Conservation (phyloP, 805 yeast species). For the Pichia pseudocactophila region DNA sequence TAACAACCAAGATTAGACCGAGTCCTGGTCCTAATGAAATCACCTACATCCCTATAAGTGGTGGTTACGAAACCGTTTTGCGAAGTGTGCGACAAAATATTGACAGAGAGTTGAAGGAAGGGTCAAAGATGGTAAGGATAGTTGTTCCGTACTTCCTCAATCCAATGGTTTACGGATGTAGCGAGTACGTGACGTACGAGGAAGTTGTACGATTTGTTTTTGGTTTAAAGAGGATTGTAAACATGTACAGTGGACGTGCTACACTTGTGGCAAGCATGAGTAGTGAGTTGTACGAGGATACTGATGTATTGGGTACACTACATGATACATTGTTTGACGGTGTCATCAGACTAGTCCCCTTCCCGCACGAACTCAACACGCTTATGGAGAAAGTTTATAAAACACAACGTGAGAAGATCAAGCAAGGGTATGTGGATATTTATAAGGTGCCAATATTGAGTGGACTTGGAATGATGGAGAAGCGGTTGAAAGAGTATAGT, state of each 20-base stretch:
- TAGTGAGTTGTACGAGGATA: slow-evolving; percentile 51
- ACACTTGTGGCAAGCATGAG: slow-evolving; percentile 53
- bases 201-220: slow-evolving; percentile 54
- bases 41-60: slow-evolving; percentile 38
- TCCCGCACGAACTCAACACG: slow-evolving; percentile 62
- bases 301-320: slow-evolving; percentile 37
- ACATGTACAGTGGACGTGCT: slow-evolving; percentile 30
- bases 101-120: slow-evolving; percentile 30
- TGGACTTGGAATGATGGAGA: slow-evolving; percentile 73
- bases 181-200: slow-evolving; percentile 25
- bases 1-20: slow-evolving; percentile 62
- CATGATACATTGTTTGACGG: slow-evolving; percentile 54
- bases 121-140: slow-evolving; percentile 48
- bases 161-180: slow-evolving; percentile 63
- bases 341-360: slow-evolving; percentile 70
- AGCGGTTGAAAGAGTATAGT: slow-evolving; percentile 67
- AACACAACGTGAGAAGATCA: slow-evolving; percentile 64
- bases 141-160: slow-evolving; percentile 70
- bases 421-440: slow-evolving; percentile 80
- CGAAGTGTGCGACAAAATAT: slow-evolving; percentile 34
- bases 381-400: slow-evolving; percentile 61
- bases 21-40: slow-evolving; percentile 56
- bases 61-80: slow-evolving; percentile 21
- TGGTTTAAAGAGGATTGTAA: slow-evolving; percentile 44
- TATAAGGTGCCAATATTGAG: slow-evolving; percentile 63